Conservation (phyloP, 176 grass and related monocot species). For the Alopecurus myosuroides region DNA sequence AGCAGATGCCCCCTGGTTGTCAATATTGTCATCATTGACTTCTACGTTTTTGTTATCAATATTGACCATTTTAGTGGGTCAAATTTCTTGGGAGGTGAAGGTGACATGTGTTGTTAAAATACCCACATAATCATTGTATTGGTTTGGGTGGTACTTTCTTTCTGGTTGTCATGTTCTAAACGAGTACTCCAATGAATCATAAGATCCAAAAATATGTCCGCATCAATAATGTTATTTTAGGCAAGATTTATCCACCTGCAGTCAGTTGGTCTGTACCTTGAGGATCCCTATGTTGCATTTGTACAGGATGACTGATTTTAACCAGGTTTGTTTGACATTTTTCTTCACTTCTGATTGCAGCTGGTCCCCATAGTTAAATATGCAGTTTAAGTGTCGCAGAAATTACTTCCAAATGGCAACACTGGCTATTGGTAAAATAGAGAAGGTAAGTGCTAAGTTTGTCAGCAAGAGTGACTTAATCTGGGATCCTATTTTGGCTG, state of each 20-base stretch:
- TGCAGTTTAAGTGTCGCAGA: slow-evolving; percentile 42
- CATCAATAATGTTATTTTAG: not conserved
- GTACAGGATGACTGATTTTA: not conserved
- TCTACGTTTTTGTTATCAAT: not conserved
- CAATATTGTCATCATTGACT: not conserved
- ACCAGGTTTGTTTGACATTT: too few species aligned
- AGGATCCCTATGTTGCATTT: not conserved
- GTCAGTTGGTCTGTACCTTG: not conserved
- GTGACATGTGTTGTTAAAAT: not conserved
- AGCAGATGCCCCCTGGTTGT: not conserved
- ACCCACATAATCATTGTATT: not conserved
- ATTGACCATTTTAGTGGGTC: too few species aligned
- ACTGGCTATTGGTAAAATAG: slow-evolving; percentile 51
- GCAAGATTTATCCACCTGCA: not conserved
- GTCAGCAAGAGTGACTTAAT: not conserved
- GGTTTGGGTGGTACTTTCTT: not conserved
- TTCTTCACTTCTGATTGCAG: too few species aligned
- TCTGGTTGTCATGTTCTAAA: not conserved
- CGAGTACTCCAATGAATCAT: not conserved
- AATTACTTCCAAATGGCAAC: slow-evolving; percentile 68
- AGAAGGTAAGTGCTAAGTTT: slow-evolving; percentile 48
- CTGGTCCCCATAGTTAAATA: too few species aligned
- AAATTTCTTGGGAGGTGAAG: not conserved
- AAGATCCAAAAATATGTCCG: not conserved
- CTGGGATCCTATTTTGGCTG: too few species aligned